These are phyloP conservation scores for Aspergillus sp. DNA, from an alignment of 2,329 filamentous ascomycete species.

Conservation along the genomic window DNA sequence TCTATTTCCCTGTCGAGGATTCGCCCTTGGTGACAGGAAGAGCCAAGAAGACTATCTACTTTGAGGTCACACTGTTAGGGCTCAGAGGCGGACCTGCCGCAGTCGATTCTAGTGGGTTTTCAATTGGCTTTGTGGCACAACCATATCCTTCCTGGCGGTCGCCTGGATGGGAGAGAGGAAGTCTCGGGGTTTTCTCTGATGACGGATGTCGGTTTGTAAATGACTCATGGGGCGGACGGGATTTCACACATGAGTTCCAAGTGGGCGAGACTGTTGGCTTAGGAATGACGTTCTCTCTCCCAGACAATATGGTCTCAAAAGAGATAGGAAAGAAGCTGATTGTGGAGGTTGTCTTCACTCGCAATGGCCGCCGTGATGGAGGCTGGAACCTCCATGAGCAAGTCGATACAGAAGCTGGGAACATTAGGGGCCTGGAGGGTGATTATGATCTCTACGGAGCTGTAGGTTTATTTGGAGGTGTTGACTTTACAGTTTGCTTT, in stretches of 20 bases:
- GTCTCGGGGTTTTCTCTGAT: conserved; percentile 55
- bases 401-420: conserved; percentile 49
- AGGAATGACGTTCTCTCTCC: conserved; percentile 48
- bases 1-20: conserved; percentile 49
- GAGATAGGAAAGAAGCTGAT: conserved; percentile 23
- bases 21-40: conserved; percentile 42
- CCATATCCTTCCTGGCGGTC: conserved; percentile 58
- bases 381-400: conserved; percentile 58
- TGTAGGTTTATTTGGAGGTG: conserved; percentile 55
- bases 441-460: conserved; percentile 58
- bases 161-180: conserved; percentile 58
- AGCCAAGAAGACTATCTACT: conserved; percentile 51
- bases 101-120: conserved; percentile 46
- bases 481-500: conserved; percentile 54
- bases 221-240: conserved; percentile 52
- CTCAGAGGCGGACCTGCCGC: conserved; percentile 30
- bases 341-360: conserved; percentile 54
- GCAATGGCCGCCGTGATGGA: conserved; percentile 47
- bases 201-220: conserved; percentile 59
- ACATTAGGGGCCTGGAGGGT: conserved; percentile 61
- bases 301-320: conserved; percentile 27
- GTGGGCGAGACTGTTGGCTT: conserved; percentile 53
- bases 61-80: conserved; percentile 48
- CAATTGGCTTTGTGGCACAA: conserved; percentile 54
- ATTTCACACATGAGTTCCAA: conserved; percentile 50